Conservation (phyloP, 1,139 yeast genomes). For the Protomyces macrosporus region DNA sequence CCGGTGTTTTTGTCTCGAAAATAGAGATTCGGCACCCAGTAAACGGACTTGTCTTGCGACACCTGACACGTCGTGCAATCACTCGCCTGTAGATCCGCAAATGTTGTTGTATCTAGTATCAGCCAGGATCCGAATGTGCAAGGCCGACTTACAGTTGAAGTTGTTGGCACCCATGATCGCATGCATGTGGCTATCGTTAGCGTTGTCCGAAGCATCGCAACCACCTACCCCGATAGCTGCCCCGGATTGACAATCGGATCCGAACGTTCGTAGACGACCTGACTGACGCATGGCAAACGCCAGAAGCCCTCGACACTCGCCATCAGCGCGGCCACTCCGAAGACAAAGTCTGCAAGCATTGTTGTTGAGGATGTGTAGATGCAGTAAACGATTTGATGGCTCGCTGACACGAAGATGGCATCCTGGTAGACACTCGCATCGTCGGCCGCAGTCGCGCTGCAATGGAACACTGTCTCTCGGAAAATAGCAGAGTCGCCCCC, state of each 20-base stretch:
- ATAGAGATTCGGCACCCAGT: conserved; percentile 28
- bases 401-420: too few species aligned
- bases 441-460: too few species aligned
- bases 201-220: neutral
- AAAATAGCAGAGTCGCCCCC: too few species aligned
- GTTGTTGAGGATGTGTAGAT: too few species aligned
- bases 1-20: conserved; percentile 11
- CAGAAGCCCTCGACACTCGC: conserved; percentile 8
- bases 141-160: neutral
- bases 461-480: too few species aligned
- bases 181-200: conserved; percentile 20
- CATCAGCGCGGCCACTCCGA: neutral
- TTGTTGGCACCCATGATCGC: conserved; percentile 25
- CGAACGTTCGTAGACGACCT: conserved; percentile 19
- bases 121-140: neutral
- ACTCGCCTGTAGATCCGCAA: conserved; percentile 10
- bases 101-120: conserved; percentile 4
- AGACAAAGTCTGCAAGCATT: neutral
- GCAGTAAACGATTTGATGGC: too few species aligned
- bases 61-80: conserved; percentile 26
- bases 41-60: conserved; percentile 22
- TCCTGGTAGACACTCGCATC: too few species aligned
- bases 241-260: conserved; percentile 26
- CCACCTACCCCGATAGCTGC: neutral
- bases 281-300: conserved; percentile 15